Evolutionary conservation across 352 stramenopile genomes (phyloP).

Genomic region (Peronospora farinosa): DNA sequence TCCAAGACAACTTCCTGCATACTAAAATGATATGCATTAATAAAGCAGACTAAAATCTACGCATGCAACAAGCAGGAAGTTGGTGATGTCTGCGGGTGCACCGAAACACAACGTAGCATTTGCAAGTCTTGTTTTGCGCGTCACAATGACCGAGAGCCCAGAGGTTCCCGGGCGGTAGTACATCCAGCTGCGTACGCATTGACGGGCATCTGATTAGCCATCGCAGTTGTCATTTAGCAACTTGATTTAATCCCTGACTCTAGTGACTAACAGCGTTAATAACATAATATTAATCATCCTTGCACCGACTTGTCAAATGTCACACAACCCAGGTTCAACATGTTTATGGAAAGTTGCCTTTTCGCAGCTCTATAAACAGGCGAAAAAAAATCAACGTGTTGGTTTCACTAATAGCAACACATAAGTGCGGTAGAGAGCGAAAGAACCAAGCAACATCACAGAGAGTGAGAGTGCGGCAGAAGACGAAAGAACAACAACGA

Average conservation of each 20-base stretch:
- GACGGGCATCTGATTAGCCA: slow-evolving; percentile 1
- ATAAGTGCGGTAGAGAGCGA: slow-evolving; percentile 21
- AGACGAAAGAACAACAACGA: slow-evolving; percentile 7
- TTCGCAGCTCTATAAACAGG: slow-evolving; percentile 1
- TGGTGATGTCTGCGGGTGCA: slow-evolving; percentile 59
- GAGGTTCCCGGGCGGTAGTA: slow-evolving; percentile 49
- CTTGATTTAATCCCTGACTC: background rate
- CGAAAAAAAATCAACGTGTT: slow-evolving; percentile 25
- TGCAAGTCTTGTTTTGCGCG: slow-evolving; percentile 75
- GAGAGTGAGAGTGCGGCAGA: background rate
- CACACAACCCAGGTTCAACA: background rate
- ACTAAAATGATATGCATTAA: background rate
- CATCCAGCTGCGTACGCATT: slow-evolving; percentile 37
- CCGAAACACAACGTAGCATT: slow-evolving; percentile 88
- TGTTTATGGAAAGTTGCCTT: slow-evolving; percentile 5
- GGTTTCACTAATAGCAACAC: slow-evolving; percentile 17
- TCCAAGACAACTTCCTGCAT: slow-evolving; percentile 56
- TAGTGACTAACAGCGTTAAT: background rate
- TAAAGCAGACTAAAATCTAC: background rate
- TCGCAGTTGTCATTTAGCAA: background rate
- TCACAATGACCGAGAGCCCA: slow-evolving; percentile 86
- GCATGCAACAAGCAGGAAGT: slow-evolving; percentile 77
- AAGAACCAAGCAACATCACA: background rate
- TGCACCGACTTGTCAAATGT: background rate
- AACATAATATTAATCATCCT: background rate